Evolutionary conservation across 805 yeast species (phyloP), one percentile per base, ranked within the genome.

Genomic region (Hermanozyma aechmeae): DNA sequence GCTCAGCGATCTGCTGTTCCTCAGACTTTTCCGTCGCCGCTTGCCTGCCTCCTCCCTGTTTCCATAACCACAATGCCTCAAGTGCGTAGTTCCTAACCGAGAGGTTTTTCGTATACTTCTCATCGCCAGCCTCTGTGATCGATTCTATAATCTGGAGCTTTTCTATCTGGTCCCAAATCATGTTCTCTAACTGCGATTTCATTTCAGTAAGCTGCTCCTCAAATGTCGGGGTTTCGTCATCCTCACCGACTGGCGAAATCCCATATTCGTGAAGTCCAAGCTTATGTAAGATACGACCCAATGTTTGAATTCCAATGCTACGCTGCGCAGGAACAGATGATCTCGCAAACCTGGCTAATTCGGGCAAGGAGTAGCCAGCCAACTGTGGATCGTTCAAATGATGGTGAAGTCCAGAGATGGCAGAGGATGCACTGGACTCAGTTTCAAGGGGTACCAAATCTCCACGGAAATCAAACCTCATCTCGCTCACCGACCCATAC

Each of bases 51-150:
- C 71, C 71, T 2, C 69, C 73, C 40, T 66, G 55, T 41, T 68
- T 77, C 92, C 94, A 84, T 30, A 87, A 56, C 95, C 95, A 87
- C 20, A 87, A 62, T 1, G 96, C 94, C 40, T 87, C 96, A 17
- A 80, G 65, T 1, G 96, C 94, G 50, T 85, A 83, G 40, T 72
- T 81, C 42, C 82, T 63, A 1, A 86, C 86, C 20, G 87, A 79
- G 17, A 87, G 35, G 50, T 81, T 83, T 12, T 55, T 60, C 0
- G 84, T 78, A 29, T 55, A 59, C 10, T 52, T 50, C 28, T 81
- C 93, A 42, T 80, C 79, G 1, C 85, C 69, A 17, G 82, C 77
- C 27, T 76, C 78, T 22, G 73, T 63, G 16, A 87, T 51, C 2
- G 81, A 61, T 12, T 81, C 86, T 5, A 81, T 56, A 15, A 85